These are phyloP conservation scores for Scortechinia acanthostroma DNA, from an alignment of 2,329 filamentous ascomycete genomes.

Conservation along the genomic window DNA sequence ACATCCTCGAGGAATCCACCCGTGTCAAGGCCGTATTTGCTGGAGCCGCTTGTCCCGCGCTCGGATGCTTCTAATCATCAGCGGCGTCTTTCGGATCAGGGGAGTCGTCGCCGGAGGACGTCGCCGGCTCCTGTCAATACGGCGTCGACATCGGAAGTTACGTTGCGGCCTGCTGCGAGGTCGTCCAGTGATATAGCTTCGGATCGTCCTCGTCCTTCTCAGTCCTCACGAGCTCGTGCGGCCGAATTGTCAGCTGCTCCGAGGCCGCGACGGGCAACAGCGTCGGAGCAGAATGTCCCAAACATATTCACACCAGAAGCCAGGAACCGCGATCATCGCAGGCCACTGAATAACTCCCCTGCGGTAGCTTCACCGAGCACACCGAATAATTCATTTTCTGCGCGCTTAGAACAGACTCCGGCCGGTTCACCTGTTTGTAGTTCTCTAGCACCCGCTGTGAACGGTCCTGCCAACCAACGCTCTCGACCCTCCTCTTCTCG, in stretches of 20 bases:
- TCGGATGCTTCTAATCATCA: conserved; percentile 15
- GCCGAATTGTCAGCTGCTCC: neutral
- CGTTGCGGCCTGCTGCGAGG: conserved; percentile 17
- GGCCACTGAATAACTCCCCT: neutral
- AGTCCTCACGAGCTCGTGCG: conserved; percentile 12
- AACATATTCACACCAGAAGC: neutral
- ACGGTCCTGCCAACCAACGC: neutral
- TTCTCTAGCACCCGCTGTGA: neutral
- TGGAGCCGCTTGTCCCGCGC: conserved; percentile 11
- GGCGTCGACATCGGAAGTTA: conserved; percentile 21
- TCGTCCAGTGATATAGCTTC: conserved; percentile 24
- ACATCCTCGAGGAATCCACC: conserved; percentile 7
- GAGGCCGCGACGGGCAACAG: neutral
- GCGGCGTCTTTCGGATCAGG: conserved; percentile 23
- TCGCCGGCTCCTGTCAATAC: conserved; percentile 20
- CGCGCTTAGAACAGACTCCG: neutral
- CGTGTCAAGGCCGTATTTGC: conserved; percentile 11
- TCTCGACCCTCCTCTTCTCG: conserved; percentile 6
- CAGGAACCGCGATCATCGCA: neutral
- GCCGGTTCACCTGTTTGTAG: conserved; percentile 6
- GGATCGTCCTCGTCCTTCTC: conserved; percentile 16
- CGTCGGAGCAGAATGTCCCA: neutral
- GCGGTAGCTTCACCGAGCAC: neutral
- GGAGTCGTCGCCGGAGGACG: conserved; percentile 15
- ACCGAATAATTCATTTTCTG: neutral